A percentile compares a stretch with the other conserved stretches of the same genome.
Evolutionary conservation across 805 yeast genomes (phyloP).

Genomic region (Nakazawaea ernobii): DNA sequence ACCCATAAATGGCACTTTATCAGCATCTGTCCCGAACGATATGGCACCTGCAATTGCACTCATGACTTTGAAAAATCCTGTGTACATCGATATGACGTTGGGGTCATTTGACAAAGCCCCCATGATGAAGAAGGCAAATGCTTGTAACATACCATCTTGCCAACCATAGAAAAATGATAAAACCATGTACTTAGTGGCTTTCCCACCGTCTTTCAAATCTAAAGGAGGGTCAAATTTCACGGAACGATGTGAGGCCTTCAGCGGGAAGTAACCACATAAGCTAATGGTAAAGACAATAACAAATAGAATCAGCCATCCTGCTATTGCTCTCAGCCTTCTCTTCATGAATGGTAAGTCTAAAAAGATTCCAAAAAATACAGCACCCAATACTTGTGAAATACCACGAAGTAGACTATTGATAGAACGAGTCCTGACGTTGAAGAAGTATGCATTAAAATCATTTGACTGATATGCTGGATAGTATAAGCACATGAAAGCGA

Average conservation of each 20-base stretch:
- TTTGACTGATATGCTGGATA: conserved; percentile 8
- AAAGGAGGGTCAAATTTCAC: conserved; percentile 3
- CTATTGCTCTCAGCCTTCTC: conserved; percentile 4
- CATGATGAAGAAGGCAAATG: conserved; percentile 9
- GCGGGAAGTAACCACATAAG: conserved; percentile 12
- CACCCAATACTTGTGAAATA: conserved; percentile 8
- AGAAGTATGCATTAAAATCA: conserved; percentile 7
- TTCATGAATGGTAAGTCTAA: conserved; percentile 6
- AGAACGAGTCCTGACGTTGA: conserved; percentile 9
- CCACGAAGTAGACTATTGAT: conserved; percentile 7
- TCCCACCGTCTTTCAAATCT: conserved; percentile 5
- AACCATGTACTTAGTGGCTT: conserved; percentile 6
- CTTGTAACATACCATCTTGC: conserved; percentile 7
- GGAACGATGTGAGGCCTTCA: conserved; percentile 12
- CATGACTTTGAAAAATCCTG: conserved; percentile 7
- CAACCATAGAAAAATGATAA: conserved; percentile 7
- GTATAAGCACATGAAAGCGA: conserved; percentile 9
- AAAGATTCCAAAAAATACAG: conserved; percentile 4
- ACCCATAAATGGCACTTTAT: neutral
- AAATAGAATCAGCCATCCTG: conserved; percentile 2
- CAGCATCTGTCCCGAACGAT: conserved; percentile 11
- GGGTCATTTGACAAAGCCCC: conserved; percentile 7
- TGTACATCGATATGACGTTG: neutral
- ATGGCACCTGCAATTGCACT: conserved; percentile 8
- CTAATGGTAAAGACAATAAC: conserved; percentile 1